These are phyloP conservation scores for Nyctanthes arbortristis DNA, from an alignment of 257 asterid genomes.

Conservation along the genomic window DNA sequence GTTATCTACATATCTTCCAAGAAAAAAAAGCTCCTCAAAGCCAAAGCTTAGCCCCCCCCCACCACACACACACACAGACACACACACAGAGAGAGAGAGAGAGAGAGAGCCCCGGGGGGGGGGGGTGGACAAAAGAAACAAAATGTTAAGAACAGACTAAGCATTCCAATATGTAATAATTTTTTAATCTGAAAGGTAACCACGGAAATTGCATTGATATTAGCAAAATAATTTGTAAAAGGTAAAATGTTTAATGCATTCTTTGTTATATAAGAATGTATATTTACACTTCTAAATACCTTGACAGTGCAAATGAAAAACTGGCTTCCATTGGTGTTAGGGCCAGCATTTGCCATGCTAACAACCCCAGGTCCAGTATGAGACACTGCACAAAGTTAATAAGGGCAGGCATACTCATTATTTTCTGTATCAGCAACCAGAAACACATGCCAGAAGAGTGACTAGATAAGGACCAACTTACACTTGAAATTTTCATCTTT, in stretches of 20 bases:
- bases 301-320: constrained; percentile 89
- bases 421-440: constrained; percentile 9
- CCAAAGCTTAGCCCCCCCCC: too few species aligned
- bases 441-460: constrained; percentile 5
- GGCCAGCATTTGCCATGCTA: constrained; percentile 99
- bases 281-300: constrained; percentile 45
- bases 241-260: constrained; percentile 8
- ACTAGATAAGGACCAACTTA: constrained; percentile 43
- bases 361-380: constrained; percentile 95
- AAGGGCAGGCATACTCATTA: constrained; percentile 7
- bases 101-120: too few species aligned
- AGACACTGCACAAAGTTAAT: constrained; percentile 53
- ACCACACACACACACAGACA: neutral
- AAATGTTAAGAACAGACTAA: too few species aligned
- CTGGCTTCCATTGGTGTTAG: constrained; percentile 97
- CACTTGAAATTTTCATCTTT: constrained; percentile 92
- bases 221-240: neutral
- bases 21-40: neutral
- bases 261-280: neutral
- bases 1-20: neutral
- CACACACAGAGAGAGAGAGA: too few species aligned
- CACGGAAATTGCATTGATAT: neutral
- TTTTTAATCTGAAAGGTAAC: neutral
- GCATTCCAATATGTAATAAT: neutral
- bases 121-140: too few species aligned